phyloP scores from a whole-genome alignment of 2,329 filamentous ascomycete species.

The Helminthosporium solani region DNA sequence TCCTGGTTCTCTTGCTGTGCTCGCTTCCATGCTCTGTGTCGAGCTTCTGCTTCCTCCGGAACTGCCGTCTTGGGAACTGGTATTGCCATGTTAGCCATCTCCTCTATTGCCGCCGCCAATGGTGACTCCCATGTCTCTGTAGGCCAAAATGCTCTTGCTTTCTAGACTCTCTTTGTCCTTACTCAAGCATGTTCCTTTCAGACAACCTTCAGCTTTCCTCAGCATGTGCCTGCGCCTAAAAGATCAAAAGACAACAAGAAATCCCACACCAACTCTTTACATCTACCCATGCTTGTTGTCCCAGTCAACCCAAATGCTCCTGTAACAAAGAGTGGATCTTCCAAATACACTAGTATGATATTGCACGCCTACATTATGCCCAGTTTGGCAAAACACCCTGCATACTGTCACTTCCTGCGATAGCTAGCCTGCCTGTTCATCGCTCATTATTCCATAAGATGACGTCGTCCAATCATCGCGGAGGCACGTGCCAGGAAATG shows the following conservation, averaged over 20 bases:
- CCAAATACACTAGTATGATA: not conserved
- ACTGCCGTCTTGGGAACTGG: not conserved
- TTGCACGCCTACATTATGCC: conserved; percentile 6
- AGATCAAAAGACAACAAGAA: not conserved
- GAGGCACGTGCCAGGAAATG: not conserved
- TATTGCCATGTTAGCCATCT: not conserved
- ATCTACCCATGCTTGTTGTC: not conserved
- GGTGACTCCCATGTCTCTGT: conserved; percentile 2
- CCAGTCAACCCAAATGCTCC: not conserved
- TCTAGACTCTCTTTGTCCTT: conserved; percentile 9
- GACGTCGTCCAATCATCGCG: not conserved
- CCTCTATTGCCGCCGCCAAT: not conserved
- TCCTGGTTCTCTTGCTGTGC: not conserved
- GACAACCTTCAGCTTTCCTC: conserved; percentile 10
- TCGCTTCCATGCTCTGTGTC: not conserved
- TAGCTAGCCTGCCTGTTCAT: not conserved
- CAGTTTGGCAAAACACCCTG: conserved; percentile 8
- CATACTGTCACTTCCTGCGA: conserved; percentile 10
- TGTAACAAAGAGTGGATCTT: not conserved
- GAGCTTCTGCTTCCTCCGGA: not conserved
- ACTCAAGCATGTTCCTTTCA: conserved; percentile 12
- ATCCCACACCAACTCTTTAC: no score
- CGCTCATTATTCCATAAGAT: not conserved
- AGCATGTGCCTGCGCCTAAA: conserved; percentile 4
- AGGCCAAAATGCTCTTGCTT: conserved; percentile 8